A percentile compares a stretch with the other conserved stretches of the same genome.
These are phyloP conservation scores for Candida michaelii DNA, from an alignment of 805 yeast species.

Conservation along the genomic window DNA sequence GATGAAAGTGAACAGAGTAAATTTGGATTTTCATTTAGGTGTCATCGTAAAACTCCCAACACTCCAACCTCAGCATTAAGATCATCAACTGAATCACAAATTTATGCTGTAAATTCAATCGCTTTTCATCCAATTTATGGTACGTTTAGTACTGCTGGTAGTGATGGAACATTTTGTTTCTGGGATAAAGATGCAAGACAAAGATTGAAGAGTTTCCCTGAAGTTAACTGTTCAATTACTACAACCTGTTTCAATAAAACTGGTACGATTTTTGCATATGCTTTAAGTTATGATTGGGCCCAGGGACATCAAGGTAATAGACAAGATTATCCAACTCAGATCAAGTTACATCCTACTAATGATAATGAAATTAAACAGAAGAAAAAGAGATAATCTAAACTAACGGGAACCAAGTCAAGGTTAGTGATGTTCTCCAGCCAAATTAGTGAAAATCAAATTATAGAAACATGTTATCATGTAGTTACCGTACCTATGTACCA, in stretches of 20 bases:
- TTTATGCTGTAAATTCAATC: slow-evolving; percentile 79
- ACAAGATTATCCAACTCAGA: slow-evolving; percentile 69
- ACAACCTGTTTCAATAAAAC: slow-evolving; percentile 77
- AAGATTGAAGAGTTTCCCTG: slow-evolving; percentile 78
- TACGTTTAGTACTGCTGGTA: slow-evolving; percentile 90
- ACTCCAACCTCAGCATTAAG: slow-evolving; percentile 27
- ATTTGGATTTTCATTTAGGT: slow-evolving; percentile 84
- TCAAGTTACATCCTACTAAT: slow-evolving; percentile 79
- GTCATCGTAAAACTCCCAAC: slow-evolving; percentile 74
- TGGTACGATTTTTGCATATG: slow-evolving; percentile 87
- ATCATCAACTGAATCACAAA: slow-evolving; percentile 50
- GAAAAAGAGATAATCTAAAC: slow-evolving; percentile 31
- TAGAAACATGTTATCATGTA: no score
- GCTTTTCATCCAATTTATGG: slow-evolving; percentile 88
- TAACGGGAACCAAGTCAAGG: no score
- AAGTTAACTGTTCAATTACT: slow-evolving; percentile 65
- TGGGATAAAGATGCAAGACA: slow-evolving; percentile 96
- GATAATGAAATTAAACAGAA: slow-evolving; percentile 82
- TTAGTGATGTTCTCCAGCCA: no score
- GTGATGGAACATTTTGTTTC: slow-evolving; percentile 89
- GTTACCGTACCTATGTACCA: no score
- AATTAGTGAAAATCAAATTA: no score
- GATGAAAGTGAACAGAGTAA: slow-evolving; percentile 76
- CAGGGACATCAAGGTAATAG: slow-evolving; percentile 82
- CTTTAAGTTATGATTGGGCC: slow-evolving; percentile 93